These are phyloP conservation scores for Pythium utonaiense DNA, from an alignment of 352 stramenopile species.

Conservation along the genomic window DNA sequence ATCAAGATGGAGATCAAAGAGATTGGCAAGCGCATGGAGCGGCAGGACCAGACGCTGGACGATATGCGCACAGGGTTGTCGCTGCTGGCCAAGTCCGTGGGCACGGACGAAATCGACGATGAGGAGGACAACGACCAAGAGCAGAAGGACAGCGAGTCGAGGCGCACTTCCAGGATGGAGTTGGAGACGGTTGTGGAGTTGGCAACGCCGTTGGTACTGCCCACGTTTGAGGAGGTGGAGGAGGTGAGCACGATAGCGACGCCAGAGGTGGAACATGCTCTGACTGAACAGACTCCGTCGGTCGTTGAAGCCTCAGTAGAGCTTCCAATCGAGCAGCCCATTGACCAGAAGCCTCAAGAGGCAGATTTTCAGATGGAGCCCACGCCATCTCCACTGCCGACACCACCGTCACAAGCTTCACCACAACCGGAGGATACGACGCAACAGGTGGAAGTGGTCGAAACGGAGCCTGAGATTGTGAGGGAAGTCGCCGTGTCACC, in stretches of 20 bases:
- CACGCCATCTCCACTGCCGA: background rate
- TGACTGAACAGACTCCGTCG: background rate
- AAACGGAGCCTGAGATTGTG: conserved; percentile 5
- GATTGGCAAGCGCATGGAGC: conserved; percentile 43
- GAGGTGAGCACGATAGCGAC: background rate
- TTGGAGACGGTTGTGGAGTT: background rate
- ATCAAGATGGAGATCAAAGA: conserved; percentile 80
- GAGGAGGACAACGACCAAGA: conserved; percentile 25
- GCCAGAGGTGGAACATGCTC: background rate
- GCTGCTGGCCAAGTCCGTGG: conserved; percentile 60
- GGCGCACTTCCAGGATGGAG: conserved; percentile 5
- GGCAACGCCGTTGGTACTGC: background rate
- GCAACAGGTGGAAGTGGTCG: background rate
- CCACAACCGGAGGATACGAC: conserved; percentile 20
- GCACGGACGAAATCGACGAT: conserved; percentile 57
- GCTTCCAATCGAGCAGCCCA: background rate
- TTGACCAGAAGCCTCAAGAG: too few species aligned
- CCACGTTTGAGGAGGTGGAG: background rate
- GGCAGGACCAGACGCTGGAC: conserved; percentile 57
- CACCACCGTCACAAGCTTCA: background rate
- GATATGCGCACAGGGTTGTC: conserved; percentile 56
- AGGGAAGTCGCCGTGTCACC: background rate
- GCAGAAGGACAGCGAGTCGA: background rate
- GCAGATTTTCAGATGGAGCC: background rate
- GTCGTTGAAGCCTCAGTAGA: background rate